These are phyloP conservation scores for Paecilomyces formosus DNA, from an alignment of 2,329 filamentous ascomycete species.

Conservation along the genomic window DNA sequence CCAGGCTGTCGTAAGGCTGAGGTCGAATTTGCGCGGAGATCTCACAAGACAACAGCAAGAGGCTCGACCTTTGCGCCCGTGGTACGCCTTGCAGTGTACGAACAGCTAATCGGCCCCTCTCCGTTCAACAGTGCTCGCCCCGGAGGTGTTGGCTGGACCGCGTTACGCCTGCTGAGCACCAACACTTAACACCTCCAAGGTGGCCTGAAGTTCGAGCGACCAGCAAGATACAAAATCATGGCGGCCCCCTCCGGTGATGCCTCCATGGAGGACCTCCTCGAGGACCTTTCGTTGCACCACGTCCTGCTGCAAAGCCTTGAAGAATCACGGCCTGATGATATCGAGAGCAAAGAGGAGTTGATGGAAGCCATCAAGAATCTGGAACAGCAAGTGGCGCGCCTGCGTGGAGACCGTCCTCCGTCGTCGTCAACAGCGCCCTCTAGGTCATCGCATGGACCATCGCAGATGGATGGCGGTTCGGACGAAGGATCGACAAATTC, in stretches of 20 bases:
- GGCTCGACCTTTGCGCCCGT: background rate
- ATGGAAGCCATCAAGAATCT: conserved; percentile 15
- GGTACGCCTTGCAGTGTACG: background rate
- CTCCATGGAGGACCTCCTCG: conserved; percentile 18
- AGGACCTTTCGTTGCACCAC: conserved; percentile 24
- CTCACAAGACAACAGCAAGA: background rate
- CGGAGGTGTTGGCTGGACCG: background rate
- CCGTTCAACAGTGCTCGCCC: background rate
- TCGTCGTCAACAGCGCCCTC: background rate
- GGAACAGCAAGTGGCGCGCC: conserved; percentile 16
- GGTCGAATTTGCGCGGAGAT: background rate
- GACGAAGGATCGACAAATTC: background rate
- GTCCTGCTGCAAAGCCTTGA: conserved; percentile 23
- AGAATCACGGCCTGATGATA: conserved; percentile 15
- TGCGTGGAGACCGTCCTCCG: conserved; percentile 9
- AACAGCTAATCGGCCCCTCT: background rate
- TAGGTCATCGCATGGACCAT: background rate
- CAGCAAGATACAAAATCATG: conserved; percentile 1
- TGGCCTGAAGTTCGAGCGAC: background rate
- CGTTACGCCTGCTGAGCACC: background rate
- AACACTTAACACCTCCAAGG: background rate
- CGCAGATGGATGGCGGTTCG: conserved; percentile 12
- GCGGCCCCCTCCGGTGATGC: conserved; percentile 6
- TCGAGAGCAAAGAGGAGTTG: conserved; percentile 19
- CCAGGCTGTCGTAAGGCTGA: background rate